Evolutionary conservation across 2,329 filamentous ascomycete species (phyloP).

Genomic region (Fusarium sp.): DNA sequence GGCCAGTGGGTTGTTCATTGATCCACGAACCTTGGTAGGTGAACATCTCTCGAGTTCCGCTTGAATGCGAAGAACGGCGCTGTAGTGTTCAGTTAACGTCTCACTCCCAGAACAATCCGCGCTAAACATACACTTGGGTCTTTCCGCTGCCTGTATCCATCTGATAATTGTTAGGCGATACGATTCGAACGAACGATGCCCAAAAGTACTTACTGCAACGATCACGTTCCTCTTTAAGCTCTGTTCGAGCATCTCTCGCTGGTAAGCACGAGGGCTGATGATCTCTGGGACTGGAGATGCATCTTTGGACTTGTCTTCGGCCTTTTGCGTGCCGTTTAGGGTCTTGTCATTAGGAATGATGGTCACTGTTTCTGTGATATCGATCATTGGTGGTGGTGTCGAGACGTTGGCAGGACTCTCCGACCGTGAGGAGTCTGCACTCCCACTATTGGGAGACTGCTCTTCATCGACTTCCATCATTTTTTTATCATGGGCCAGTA

Average conservation of each 20-base stretch:
- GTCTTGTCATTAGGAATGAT: conserved; percentile 1
- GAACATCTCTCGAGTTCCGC: conserved; percentile 69
- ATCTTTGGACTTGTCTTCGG: neutral
- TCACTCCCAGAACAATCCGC: neutral
- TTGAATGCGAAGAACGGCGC: conserved; percentile 75
- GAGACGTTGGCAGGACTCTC: conserved; percentile 11
- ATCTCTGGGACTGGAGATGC: conserved; percentile 29
- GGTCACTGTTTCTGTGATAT: conserved; percentile 34
- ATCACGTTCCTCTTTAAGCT: conserved; percentile 78
- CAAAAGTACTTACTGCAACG: conserved; percentile 66
- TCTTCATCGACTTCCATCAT: conserved; percentile 7
- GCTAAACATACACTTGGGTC: conserved; percentile 73
- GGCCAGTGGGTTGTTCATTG: neutral
- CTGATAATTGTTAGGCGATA: conserved; percentile 53
- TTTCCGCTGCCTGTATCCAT: conserved; percentile 87
- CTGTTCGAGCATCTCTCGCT: conserved; percentile 79
- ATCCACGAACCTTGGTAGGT: conserved; percentile 68
- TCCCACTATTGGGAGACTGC: neutral
- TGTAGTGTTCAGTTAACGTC: conserved; percentile 49
- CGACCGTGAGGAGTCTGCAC: conserved; percentile 9
- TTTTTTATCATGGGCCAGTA: neutral
- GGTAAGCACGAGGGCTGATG: conserved; percentile 71
- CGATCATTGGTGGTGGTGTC: neutral
- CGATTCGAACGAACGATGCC: neutral
- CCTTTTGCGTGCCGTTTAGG: neutral